Percentiles rank a stretch among this genome's conserved stretches.
Conservation (phyloP, 2,329 filamentous ascomycete genomes). For the Penicillium aurantiogriseum region DNA sequence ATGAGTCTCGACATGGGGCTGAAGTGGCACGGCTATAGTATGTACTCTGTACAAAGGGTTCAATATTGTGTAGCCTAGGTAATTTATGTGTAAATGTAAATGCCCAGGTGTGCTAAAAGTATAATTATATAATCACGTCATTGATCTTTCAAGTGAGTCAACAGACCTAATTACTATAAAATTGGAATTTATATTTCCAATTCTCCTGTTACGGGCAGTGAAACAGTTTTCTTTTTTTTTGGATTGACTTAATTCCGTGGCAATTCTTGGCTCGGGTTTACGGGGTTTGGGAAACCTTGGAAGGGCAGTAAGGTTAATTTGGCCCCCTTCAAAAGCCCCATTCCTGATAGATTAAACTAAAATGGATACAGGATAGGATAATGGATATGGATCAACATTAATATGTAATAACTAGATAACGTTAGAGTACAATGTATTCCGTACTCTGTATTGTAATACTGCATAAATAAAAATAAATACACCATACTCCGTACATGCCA, state of each 20-base stretch:
- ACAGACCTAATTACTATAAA: not conserved
- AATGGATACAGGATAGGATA: not conserved
- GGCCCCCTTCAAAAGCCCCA: conserved; percentile 17
- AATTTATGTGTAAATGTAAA: not conserved
- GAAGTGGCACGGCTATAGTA: conserved; percentile 2
- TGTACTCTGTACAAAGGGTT: not conserved
- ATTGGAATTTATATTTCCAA: not conserved
- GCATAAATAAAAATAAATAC: not conserved
- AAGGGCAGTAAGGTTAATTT: conserved; percentile 20
- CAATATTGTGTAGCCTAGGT: conserved; percentile 7
- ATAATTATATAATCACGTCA: conserved; percentile 7
- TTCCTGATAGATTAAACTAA: conserved; percentile 15
- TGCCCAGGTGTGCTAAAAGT: not conserved
- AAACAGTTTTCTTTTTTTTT: not conserved
- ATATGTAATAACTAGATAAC: not conserved
- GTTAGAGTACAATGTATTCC: not conserved
- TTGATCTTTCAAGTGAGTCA: not conserved
- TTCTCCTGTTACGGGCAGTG: not conserved
- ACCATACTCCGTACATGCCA: not conserved
- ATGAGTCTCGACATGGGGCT: conserved; percentile 1
- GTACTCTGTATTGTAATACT: not conserved
- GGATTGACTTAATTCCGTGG: conserved; percentile 1
- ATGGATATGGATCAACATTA: conserved; percentile 1
- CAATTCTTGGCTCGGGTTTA: conserved; percentile 26
- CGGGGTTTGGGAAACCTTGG: conserved; percentile 19